These are phyloP conservation scores for Clavariopsis aquatica DNA, from an alignment of 495 filamentous ascomycete genomes.

Conservation along the genomic window DNA sequence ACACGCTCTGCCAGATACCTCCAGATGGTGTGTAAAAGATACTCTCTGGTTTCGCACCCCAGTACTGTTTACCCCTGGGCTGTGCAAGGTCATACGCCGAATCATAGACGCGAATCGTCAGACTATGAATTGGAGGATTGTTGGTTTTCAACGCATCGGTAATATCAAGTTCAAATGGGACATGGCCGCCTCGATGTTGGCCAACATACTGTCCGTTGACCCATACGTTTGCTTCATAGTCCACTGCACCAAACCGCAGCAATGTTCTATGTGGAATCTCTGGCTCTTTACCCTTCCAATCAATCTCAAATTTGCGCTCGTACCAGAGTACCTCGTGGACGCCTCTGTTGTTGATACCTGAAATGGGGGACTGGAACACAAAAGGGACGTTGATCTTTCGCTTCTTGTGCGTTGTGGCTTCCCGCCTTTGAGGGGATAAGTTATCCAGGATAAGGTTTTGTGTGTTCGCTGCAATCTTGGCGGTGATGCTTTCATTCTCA, in stretches of 20 bases:
- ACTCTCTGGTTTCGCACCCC: slow-evolving; percentile 52
- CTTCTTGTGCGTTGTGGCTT: slow-evolving; percentile 35
- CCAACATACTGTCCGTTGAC: slow-evolving; percentile 59
- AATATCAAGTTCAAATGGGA: slow-evolving; percentile 61
- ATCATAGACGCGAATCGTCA: slow-evolving; percentile 42
- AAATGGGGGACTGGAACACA: slow-evolving; percentile 59
- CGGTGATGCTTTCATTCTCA: slow-evolving; percentile 12
- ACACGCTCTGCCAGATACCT: slow-evolving; percentile 70
- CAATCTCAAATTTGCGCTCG: slow-evolving; percentile 52
- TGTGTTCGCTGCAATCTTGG: slow-evolving; percentile 15
- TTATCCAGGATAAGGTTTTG: slow-evolving; percentile 6
- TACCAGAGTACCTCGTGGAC: slow-evolving; percentile 65
- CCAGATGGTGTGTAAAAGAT: slow-evolving; percentile 70
- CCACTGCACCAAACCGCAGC: slow-evolving; percentile 67
- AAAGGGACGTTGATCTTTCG: slow-evolving; percentile 58
- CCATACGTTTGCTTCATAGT: slow-evolving; percentile 66
- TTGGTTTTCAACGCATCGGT: slow-evolving; percentile 51
- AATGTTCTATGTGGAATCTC: slow-evolving; percentile 46
- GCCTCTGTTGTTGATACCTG: slow-evolving; percentile 55
- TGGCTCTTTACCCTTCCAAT: slow-evolving; percentile 42
- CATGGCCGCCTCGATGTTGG: slow-evolving; percentile 64
- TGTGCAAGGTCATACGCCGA: slow-evolving; percentile 66
- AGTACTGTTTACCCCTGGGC: slow-evolving; percentile 66
- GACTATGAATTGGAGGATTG: slow-evolving; percentile 45
- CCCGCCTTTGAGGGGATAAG: slow-evolving; percentile 27